Base-by-base conservation (phyloP, 2,329 filamentous ascomycete genomes). In the Pseudogymnoascus sp. region DNA sequence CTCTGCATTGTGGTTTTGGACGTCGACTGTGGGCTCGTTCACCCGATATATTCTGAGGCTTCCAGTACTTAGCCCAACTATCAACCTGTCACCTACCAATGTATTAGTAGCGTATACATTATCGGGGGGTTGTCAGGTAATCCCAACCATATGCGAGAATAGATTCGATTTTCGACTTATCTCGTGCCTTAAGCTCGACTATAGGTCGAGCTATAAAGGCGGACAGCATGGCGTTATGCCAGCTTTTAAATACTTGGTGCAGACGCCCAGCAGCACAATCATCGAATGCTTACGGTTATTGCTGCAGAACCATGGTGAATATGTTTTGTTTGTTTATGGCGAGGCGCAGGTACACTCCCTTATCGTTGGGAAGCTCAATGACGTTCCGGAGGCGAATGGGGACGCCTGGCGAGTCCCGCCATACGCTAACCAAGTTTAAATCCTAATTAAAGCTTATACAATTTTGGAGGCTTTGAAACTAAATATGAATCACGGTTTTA, bases 151-250 rank as follows among this genome's bases (percentile, higher is more conserved):
- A 91, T 66, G 93, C 91, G 59, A 98, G 83, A 69, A 99, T 91
- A 60, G 91, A 95, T 78, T 99, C 95, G 78, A 99, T 96, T 81
- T 89, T 95, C 68, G 91, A 96, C 81, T 96, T 97, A 85, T 98
- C 93, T 77, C 91, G 89, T 77, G 88, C 87, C 79, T 90, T 93
- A 72, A 99, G 89, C 89, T 99, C 95, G 82, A 98, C 90, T 75
- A 99, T 93, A 68, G 93, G 90, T 73, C 91, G 90, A 80, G 95
- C 93, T 70, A 90, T 96, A 79, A 99, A 99, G 74, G 95, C 95
- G 78, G 93, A 96, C 78, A 99, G 89, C 95, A 97, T 97, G 77
- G 81, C 81, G 76, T 65, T 24, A 33, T 56, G 50, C 50, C 50
- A 56, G 50, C 50, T 28, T 56, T 56, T 33, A 33, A 22, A 33